Evolutionary conservation across 345 rosid genomes (phyloP).

Genomic region (Hypericum perforatum): DNA sequence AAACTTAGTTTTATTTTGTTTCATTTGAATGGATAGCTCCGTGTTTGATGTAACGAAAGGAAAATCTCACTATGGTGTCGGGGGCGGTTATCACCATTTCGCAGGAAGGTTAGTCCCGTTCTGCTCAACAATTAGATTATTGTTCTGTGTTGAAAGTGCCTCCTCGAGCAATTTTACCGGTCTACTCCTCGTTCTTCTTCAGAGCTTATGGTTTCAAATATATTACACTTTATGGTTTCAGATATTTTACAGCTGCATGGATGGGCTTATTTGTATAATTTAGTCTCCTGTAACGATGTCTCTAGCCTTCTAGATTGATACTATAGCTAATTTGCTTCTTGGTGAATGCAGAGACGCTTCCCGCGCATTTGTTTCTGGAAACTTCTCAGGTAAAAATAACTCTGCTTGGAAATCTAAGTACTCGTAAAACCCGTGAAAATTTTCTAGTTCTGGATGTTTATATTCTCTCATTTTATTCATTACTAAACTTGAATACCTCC

Average conservation of each 20-base stretch:
- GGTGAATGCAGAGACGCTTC: conserved; percentile 66
- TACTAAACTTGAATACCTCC: not conserved
- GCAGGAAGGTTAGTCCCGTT: conserved; percentile 64
- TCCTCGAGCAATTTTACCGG: too few species aligned
- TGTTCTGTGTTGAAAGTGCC: too few species aligned
- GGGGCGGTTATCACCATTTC: conserved; percentile 91
- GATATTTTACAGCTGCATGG: too few species aligned
- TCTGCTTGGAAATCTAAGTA: too few species aligned
- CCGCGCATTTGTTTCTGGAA: conserved; percentile 92
- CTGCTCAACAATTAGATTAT: not conserved
- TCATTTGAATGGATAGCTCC: conserved; percentile 38
- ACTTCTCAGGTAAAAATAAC: conserved; percentile 61
- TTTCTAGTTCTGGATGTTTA: not conserved
- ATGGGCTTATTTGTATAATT: not conserved
- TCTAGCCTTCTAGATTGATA: not conserved
- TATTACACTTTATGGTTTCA: too few species aligned
- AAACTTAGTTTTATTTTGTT: not conserved
- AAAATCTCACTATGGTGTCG: conserved; percentile 77
- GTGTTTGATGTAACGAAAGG: conserved; percentile 93
- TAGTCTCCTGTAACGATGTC: not conserved
- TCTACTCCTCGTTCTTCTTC: too few species aligned
- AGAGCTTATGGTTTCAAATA: too few species aligned
- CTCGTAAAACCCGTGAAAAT: not conserved
- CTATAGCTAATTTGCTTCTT: conserved; percentile 17
- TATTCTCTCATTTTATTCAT: not conserved